Percentiles rank a stretch among this genome's conserved stretches.
Evolutionary conservation across 176 grass and related monocot species (phyloP).

Genomic region (Rhynchospora tenuis): DNA sequence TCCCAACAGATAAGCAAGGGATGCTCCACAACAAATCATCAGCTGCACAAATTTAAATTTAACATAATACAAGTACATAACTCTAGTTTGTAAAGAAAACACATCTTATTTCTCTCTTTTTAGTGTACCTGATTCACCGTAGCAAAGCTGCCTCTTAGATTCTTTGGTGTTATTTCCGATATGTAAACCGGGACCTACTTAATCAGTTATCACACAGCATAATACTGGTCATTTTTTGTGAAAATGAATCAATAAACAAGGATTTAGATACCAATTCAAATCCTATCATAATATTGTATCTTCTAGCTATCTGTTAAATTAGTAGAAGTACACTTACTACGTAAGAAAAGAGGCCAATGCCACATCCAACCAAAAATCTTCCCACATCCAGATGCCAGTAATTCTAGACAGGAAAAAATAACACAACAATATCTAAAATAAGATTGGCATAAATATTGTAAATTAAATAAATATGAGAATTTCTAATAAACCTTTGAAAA

Average conservation of each 20-base stretch:
- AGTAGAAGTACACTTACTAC: constrained; percentile 40
- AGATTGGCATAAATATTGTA: not conserved
- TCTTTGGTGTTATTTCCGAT: constrained; percentile 86
- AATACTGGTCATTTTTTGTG: not conserved
- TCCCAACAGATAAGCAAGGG: constrained; percentile 58
- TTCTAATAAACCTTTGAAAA: constrained; percentile 41
- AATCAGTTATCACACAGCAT: constrained; percentile 2
- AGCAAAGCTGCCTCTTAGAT: constrained; percentile 74
- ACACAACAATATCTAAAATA: not conserved
- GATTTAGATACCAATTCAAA: not conserved
- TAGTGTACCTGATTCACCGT: constrained; percentile 62
- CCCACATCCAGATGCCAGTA: constrained; percentile 67
- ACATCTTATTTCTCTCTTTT: constrained; percentile 5
- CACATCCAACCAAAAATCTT: constrained; percentile 66
- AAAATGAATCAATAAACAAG: not conserved
- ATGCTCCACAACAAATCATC: constrained; percentile 81
- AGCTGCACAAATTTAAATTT: constrained; percentile 31
- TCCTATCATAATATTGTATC: too few species aligned
- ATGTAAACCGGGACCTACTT: constrained; percentile 83
- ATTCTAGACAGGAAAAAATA: constrained; percentile 27
- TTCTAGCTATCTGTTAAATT: not conserved
- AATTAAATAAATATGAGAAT: not conserved
- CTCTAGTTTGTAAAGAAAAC: not conserved
- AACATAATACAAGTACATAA: not conserved
- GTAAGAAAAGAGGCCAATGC: constrained; percentile 75